Evolutionary conservation across 1,139 yeast genomes (phyloP), one percentile per base, ranked within the genome.

Genomic region (Sugiyamaella sp.): DNA sequence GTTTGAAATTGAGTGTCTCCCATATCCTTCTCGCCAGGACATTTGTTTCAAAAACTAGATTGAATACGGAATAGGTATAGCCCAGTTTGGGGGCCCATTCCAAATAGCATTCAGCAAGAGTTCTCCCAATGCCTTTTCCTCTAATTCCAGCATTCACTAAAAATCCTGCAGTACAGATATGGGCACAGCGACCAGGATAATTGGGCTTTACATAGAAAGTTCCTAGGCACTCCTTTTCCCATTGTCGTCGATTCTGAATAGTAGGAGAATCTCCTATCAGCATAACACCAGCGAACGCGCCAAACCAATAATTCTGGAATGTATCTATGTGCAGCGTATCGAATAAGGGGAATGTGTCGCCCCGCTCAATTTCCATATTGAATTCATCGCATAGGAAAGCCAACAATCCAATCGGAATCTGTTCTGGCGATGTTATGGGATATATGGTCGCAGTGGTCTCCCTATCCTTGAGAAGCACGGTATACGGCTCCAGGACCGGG

Each of bases 1-100:
- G 73, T 63, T 81, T 82, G 71, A 91, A 93, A 61, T 85, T 84
- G 43, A 86, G 75, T 12, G 84, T 75, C 63, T 89, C 96, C 75
- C 93, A 81, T 43, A 93, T 83, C 58, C 85, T 75, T 60, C 90
- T 75, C 1, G 95, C 93, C 1, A 96, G 86, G 22, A 81, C 82
- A 65, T 93, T 91, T 4, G 96, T 84, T 62, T 89, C 97, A 71
- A 89, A 93, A 2, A 93, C 91, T 52, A 93, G 74, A 60, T 91
- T 89, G 72, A 93, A 89, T 57, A 88, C 81, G 12, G 89, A 80
- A 60, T 89, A 86, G 0, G 91, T 86, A 70, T 87, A 93, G 1
- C 97, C 97, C 42, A 91, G 74, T 57, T 82, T 76, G 2, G 95
- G 95, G 0, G 97, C 91, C 98, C 98, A 93, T 59, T 86, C 89